Conservation (phyloP, 129 eudicot species). For the Helichrysum umbraculigerum region DNA sequence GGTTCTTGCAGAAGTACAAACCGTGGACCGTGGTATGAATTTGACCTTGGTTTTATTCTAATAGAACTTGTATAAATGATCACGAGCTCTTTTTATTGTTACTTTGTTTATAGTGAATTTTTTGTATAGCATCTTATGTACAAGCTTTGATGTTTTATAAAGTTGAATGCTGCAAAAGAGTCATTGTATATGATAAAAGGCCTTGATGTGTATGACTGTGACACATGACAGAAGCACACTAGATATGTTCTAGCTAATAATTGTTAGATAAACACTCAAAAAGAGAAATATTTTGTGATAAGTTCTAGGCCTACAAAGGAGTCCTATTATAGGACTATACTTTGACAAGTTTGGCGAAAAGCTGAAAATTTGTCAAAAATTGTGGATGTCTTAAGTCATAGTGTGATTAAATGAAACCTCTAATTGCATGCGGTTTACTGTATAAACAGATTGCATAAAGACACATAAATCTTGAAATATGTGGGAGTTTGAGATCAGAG, state of each 20-base stretch:
- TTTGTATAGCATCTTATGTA: slow-evolving; percentile 3
- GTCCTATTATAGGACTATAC: background rate
- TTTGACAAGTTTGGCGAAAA: background rate
- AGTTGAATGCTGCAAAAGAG: background rate
- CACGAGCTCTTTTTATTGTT: background rate
- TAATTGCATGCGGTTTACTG: background rate
- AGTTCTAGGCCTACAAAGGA: background rate
- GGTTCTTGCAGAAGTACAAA: slow-evolving; percentile 94
- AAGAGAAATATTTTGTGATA: background rate
- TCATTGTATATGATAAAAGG: background rate
- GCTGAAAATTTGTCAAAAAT: background rate
- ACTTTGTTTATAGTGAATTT: background rate
- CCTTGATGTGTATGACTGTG: slow-evolving; percentile 3
- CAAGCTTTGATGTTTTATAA: slow-evolving; percentile 10
- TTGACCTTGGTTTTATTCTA: slow-evolving; percentile 4
- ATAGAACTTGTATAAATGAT: background rate
- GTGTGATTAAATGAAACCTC: background rate
- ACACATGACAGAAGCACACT: background rate
- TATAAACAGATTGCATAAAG: background rate
- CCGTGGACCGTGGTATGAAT: slow-evolving; percentile 92
- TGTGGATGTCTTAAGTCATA: background rate
- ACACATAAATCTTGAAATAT: background rate
- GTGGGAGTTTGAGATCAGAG: background rate
- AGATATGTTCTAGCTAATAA: slow-evolving; percentile 4
- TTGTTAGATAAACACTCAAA: background rate